A percentile compares a stretch with the other conserved stretches of the same genome.
Evolutionary conservation across 164 flowering plant species (phyloP).

Genomic region (Annona squamosa): DNA sequence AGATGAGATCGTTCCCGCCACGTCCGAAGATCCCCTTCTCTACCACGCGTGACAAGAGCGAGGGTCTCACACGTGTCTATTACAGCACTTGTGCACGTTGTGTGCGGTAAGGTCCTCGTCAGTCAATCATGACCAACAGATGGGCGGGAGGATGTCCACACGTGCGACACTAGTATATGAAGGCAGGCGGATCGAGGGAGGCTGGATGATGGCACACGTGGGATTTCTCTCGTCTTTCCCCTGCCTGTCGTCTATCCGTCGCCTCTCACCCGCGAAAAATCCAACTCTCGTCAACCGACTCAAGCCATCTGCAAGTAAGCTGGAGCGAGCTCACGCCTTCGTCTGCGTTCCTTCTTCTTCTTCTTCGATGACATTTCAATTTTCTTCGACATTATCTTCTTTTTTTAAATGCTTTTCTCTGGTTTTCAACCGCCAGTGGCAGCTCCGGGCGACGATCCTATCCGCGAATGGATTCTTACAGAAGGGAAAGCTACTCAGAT

Average conservation of each 20-base stretch:
- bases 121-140: background rate
- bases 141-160: background rate
- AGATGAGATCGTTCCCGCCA: background rate
- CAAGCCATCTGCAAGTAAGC: slow-evolving; percentile 27
- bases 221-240: slow-evolving; percentile 11
- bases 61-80: background rate
- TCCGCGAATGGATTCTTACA: slow-evolving; percentile 78
- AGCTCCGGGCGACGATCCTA: slow-evolving; percentile 65
- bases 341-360: background rate
- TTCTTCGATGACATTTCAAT: background rate
- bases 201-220: slow-evolving; percentile 27
- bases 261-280: background rate
- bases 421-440: slow-evolving; percentile 39
- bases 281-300: slow-evolving; percentile 4
- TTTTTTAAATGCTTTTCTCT: background rate
- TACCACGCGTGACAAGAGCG: background rate
- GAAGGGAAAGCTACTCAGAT: slow-evolving; percentile 88
- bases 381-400: background rate
- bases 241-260: slow-evolving; percentile 19
- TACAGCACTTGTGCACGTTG: background rate
- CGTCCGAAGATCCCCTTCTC: background rate
- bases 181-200: background rate
- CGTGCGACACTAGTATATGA: background rate
- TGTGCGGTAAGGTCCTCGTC: background rate
- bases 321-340: background rate